Percentiles rank a stretch among this genome's conserved stretches.
These are phyloP conservation scores for Aspergillus piperis DNA, from an alignment of 2,329 filamentous ascomycete genomes.

Conservation along the genomic window DNA sequence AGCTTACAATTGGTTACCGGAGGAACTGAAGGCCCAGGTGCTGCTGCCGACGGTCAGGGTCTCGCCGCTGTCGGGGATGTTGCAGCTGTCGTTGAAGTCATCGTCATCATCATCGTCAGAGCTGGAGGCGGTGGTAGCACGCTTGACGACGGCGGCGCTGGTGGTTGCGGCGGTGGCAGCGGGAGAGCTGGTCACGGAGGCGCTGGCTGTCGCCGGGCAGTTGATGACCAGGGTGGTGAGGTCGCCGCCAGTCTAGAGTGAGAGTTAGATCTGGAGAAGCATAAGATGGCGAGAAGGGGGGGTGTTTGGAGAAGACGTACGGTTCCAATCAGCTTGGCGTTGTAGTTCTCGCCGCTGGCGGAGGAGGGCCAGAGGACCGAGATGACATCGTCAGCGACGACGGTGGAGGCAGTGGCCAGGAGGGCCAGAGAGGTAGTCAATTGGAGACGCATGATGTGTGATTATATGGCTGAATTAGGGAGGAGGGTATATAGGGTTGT, in stretches of 20 bases:
- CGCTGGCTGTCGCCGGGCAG: not conserved
- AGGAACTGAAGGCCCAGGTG: no score
- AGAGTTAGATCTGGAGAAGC: not conserved
- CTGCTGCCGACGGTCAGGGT: not conserved
- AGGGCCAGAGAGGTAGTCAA: conserved; percentile 25
- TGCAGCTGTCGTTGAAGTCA: not conserved
- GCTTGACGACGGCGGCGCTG: conserved; percentile 11
- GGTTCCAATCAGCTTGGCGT: conserved; percentile 17
- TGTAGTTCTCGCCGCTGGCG: not conserved
- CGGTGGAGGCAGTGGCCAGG: conserved; percentile 29
- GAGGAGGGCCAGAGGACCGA: not conserved
- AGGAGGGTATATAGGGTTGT: not conserved
- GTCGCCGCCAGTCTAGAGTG: not conserved
- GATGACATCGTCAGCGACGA: conserved; percentile 19
- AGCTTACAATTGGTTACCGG: not conserved
- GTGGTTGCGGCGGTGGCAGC: conserved; percentile 18
- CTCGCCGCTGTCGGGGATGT: not conserved
- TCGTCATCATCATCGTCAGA: not conserved
- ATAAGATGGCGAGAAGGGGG: not conserved
- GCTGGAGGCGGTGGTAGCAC: conserved; percentile 15
- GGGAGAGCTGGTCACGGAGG: conserved; percentile 20
- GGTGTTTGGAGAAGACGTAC: conserved; percentile 7
- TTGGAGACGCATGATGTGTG: conserved; percentile 17
- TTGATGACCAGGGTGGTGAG: conserved; percentile 4
- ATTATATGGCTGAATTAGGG: not conserved